Base-by-base conservation (phyloP, 495 filamentous ascomycete species). In the Lophiotrema nucula region DNA sequence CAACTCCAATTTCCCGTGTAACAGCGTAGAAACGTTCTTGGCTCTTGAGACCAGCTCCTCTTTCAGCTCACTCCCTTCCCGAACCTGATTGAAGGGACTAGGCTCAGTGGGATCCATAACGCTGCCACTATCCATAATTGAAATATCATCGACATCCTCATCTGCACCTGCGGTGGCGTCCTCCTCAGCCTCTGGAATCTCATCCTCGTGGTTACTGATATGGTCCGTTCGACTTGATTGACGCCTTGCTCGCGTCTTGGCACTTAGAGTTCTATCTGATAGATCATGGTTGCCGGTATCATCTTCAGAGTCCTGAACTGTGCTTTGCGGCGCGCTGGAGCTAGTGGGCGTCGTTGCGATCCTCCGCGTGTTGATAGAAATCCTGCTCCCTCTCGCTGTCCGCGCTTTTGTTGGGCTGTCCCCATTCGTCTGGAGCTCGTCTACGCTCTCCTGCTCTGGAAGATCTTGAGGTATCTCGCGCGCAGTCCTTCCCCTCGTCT, bases 91-190 rank as follows among this genome's bases (percentile, higher is more conserved):
- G 56, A 59, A 64, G n/a, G 56, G 54, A 39, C 61, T 64, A 12
- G 55, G 55, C 19, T 64, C 56, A 0, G 61, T 64, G 16, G 55
- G 48, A 51, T 64, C 56, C 3, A 64, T 26, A 2, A 59, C 31
- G 28, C 54, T 64, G 21, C 24, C 27, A 16, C 55, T 56, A 46
- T 64, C 56, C 1, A 60, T 11, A n/a, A 48, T 47, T 35, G 31
- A 35, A 37, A 52, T 27, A 35, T 3, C 22, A 26, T 50, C 49
- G 5, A 28, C 43, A 15, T 54, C 26, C 24, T 55, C 33, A 1
- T 49, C 49, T 11, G 35, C 19, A n/a, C 19, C 47, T 42, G 18
- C 55, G 10, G 1, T 21, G 4, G 28, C 53, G 46, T 62, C n/a
- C 43, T 62, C 41, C 13, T 10, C 26, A 13, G 18, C 19, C 18